Base-by-base conservation (phyloP, 164 flowering plant genomes). In the Saururus chinensis region DNA sequence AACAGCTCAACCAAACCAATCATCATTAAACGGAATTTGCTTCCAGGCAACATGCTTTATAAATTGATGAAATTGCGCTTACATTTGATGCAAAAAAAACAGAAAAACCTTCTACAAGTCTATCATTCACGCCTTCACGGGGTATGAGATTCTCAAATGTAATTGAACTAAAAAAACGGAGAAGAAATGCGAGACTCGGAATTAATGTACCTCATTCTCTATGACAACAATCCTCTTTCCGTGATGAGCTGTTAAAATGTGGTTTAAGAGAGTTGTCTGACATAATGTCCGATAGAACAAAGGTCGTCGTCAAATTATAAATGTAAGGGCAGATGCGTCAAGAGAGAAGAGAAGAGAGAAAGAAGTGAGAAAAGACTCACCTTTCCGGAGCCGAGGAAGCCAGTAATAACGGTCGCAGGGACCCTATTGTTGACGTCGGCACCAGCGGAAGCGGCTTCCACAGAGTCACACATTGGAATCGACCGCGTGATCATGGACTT, bases 161-260 rank as follows among this genome's bases (percentile, higher is more conserved):
- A n/a, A n/a, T n/a, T n/a, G n/a, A n/a, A n/a, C n/a, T n/a, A n/a
- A n/a, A n/a, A n/a, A n/a, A n/a, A n/a, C n/a, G n/a, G n/a, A n/a
- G n/a, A n/a, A n/a, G n/a, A n/a, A n/a, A n/a, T n/a, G n/a, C n/a
- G n/a, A n/a, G n/a, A n/a, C n/a, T n/a, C 21, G 53, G 1, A 26
- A 52, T 49, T 11, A 54, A 23, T 0, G 12, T 83, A 92, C 98
- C 97, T 93, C 99, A 66, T 93, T 93, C 67, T 93, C 99, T 4
- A 93, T 93, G 51, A 93, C 97, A 51, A 97, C 99, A 66, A 93
- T 93, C 62, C 95, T 76, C 75, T 87, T 93, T 26, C 97, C 96
- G 64, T 93, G 99, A 25, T 81, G 82, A 54, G 89, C 74, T 14
- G 96, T 90, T 62, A 93, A 75, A 64, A 93, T 90, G 74, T 88